A percentile compares a stretch with the other conserved stretches of the same genome.
phyloP scores from a whole-genome alignment of 2,329 filamentous ascomycete species.

The Nectriaceae sp. region DNA sequence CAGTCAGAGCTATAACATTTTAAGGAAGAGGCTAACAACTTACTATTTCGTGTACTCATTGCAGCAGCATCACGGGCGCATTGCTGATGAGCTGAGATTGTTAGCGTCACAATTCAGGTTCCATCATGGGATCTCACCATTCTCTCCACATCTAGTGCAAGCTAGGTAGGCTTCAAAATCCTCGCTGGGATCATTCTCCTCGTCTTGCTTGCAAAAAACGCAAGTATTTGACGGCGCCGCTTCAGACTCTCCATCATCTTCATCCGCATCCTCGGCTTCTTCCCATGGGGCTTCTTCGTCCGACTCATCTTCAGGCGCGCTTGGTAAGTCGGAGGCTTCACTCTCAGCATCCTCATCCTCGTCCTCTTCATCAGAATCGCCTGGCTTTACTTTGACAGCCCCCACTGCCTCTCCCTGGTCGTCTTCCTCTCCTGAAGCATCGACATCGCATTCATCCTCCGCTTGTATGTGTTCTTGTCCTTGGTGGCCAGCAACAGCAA shows the following conservation, averaged over 20 bases:
- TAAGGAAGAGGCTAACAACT: slow-evolving; percentile 5
- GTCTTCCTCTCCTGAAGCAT: slow-evolving; percentile 31
- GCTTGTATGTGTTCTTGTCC: slow-evolving; percentile 21
- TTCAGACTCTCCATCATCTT: slow-evolving; percentile 60
- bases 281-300: slow-evolving; percentile 48
- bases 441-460: slow-evolving; percentile 53
- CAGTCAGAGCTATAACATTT: slow-evolving; percentile 11
- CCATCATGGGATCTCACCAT: slow-evolving; percentile 61
- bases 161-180: slow-evolving; percentile 79
- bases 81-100: slow-evolving; percentile 78
- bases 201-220: slow-evolving; percentile 81
- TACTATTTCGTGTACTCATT: slow-evolving; percentile 37
- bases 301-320: slow-evolving; percentile 56
- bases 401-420: slow-evolving; percentile 58
- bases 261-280: slow-evolving; percentile 56
- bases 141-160: slow-evolving; percentile 78
- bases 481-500: slow-evolving; percentile 1
- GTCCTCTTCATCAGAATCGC: slow-evolving; percentile 51
- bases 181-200: slow-evolving; percentile 79
- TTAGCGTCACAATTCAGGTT: slow-evolving; percentile 37
- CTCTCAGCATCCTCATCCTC: slow-evolving; percentile 44
- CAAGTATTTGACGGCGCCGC: slow-evolving; percentile 46
- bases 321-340: slow-evolving; percentile 48
- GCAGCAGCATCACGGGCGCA: slow-evolving; percentile 72
- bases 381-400: slow-evolving; percentile 57